Base-by-base conservation (phyloP, 1,139 yeast genomes). In the Zhuliangozyma parablackwelliae region DNA sequence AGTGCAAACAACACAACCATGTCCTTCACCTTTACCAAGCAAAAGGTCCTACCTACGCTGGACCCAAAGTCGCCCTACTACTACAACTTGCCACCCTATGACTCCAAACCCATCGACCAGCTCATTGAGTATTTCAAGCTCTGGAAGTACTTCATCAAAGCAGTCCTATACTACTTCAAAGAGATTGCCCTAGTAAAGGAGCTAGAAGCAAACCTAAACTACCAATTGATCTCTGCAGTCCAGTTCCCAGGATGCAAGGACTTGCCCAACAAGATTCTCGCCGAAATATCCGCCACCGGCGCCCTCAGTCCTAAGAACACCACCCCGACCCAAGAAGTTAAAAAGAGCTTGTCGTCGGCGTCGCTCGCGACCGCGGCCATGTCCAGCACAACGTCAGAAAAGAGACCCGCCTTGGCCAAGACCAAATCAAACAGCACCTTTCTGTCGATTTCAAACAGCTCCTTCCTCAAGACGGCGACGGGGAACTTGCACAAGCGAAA, bases 121-220 rank as follows among this genome's bases (percentile, higher is more conserved):
- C 60, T 77, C 50, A 59, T 75, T 37, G 73, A 67, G 39, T 67
- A 84, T 50, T 83, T 84, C 57, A 78, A 80, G 42, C 72, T 75
- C 40, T 84, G 90, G 88, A 79, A 82, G 51, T 77, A 76, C 56
- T 73, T 83, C 42, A 68, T 84, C 44, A 80, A 79, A 48, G 78
- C 84, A 12, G 54, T 83, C 42, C 65, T 78, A 26, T 66, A 69
- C 43, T 84, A 84, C 54, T 71, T 80, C 46, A 77, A 75, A 45
- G 86, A 82, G 46, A 68, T 80, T 31, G 64, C 80, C 5, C 64
- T 79, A 39, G 81, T 84, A 24, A 82, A 81, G 51, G 85, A 81
- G 54, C 84, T 82, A 47, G 81, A 79, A 46, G 78, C 83, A 34
- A 73, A 79, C 48, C 72, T 83, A 40, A 80, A 80, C 51, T 66